Evolutionary conservation across 1,284 basidiomycete species (phyloP).

Genomic region (Sporisorium sorghi): DNA sequence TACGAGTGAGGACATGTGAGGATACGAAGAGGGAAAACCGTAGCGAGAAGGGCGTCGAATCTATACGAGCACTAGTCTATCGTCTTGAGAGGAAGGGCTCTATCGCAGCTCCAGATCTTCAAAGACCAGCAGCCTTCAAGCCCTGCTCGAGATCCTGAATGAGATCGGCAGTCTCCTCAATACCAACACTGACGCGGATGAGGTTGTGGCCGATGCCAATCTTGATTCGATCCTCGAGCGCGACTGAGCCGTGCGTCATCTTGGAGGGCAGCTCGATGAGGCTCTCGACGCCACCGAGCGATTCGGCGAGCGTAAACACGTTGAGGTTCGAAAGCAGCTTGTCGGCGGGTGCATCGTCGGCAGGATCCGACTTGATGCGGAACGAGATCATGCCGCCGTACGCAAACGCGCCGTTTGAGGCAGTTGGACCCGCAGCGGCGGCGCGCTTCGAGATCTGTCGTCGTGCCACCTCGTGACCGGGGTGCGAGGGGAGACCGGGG

Average conservation of each 20-base stretch:
- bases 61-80: not conserved
- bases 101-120: not conserved
- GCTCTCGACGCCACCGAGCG: constrained; percentile 89
- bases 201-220: constrained; percentile 80
- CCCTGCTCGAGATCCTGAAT: constrained; percentile 81
- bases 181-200: constrained; percentile 84
- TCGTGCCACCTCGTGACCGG: constrained; percentile 55
- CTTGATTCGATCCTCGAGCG: constrained; percentile 73
- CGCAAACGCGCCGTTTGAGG: constrained; percentile 45
- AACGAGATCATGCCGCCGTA: constrained; percentile 73
- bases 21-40: not conserved
- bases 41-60: too few relatives aligned
- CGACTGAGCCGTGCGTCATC: constrained; percentile 75
- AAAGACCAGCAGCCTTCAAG: constrained; percentile 70
- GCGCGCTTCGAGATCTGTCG: constrained; percentile 55
- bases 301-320: constrained; percentile 88
- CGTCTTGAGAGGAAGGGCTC: not conserved
- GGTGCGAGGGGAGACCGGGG: constrained; percentile 75
- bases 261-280: constrained; percentile 77
- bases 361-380: constrained; percentile 60
- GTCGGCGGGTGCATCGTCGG: constrained; percentile 73
- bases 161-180: constrained; percentile 88
- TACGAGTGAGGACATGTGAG: not conserved
- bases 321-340: constrained; percentile 78
- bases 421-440: constrained; percentile 35